A percentile compares a stretch with the other conserved stretches of the same genome.
These are phyloP conservation scores for Linum trigynum DNA, from an alignment of 345 rosid species.

Conservation along the genomic window DNA sequence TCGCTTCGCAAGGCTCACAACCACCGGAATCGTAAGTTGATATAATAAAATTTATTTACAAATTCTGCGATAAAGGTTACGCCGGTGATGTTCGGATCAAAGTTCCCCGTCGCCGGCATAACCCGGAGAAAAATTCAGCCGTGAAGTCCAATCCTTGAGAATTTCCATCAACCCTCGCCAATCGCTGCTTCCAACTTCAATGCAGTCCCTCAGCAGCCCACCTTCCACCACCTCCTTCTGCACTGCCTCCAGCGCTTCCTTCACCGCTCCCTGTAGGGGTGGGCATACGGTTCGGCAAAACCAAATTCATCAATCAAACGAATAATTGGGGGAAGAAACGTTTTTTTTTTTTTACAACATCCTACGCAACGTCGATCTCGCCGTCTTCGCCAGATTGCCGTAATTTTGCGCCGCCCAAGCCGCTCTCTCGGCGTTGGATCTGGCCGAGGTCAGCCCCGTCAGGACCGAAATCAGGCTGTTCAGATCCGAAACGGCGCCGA, in stretches of 20 bases:
- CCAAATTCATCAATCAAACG: no score
- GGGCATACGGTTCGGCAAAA: no score
- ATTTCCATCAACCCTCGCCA: conserved; percentile 53
- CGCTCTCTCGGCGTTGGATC: no score
- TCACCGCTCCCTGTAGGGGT: conserved; percentile 46
- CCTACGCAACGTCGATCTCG: conserved; percentile 36
- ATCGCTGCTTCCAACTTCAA: conserved; percentile 53
- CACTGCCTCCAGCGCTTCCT: conserved; percentile 49
- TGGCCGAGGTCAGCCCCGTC: no score
- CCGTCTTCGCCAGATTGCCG: conserved; percentile 28
- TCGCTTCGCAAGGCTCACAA: no score
- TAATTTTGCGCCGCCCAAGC: no score
- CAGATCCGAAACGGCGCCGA: conserved; percentile 40
- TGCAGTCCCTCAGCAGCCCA: conserved; percentile 54
- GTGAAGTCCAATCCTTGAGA: conserved; percentile 37
- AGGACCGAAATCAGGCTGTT: no score
- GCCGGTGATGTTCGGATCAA: background rate
- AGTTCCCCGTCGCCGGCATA: conserved; percentile 6
- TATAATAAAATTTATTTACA: no score
- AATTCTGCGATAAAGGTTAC: no score
- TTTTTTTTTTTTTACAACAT: conserved; percentile 19
- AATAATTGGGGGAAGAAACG: no score
- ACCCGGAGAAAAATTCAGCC: no score
- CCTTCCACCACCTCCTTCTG: conserved; percentile 58
- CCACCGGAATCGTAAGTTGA: no score